These are phyloP conservation scores for Euryodendron excelsum DNA, from an alignment of 148 eudicot species.

Conservation along the genomic window DNA sequence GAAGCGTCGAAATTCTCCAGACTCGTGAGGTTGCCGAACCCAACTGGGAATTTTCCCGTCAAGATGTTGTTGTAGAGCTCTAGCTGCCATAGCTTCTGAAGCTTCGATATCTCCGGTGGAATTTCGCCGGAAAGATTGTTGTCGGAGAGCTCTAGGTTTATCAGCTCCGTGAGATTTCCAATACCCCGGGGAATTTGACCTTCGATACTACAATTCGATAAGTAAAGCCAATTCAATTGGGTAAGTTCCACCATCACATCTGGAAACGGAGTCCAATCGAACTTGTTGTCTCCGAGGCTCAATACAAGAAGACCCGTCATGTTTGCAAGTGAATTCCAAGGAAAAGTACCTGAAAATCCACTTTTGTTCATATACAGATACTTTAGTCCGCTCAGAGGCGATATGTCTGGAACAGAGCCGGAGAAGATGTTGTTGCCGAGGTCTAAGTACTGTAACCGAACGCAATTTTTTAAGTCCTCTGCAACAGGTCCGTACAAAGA, in stretches of 20 bases:
- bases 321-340: constrained; percentile 57
- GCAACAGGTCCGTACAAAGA: constrained; percentile 36
- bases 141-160: constrained; percentile 46
- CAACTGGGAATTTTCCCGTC: constrained; percentile 62
- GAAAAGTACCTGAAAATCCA: constrained; percentile 65
- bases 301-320: constrained; percentile 45
- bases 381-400: constrained; percentile 31
- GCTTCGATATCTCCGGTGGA: constrained; percentile 60
- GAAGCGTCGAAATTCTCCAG: constrained; percentile 70
- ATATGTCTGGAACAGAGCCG: constrained; percentile 58
- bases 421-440: constrained; percentile 69
- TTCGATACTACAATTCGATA: constrained; percentile 66
- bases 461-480: constrained; percentile 39
- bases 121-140: constrained; percentile 57
- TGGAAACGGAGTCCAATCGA: constrained; percentile 54
- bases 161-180: constrained; percentile 54
- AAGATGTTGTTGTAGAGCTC: constrained; percentile 58
- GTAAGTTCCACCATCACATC: constrained; percentile 26
- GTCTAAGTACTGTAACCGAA: constrained; percentile 51
- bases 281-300: constrained; percentile 72
- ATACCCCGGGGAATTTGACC: constrained; percentile 62
- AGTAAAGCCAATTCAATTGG: constrained; percentile 51
- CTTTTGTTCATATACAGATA: constrained; percentile 53
- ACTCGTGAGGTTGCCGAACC: constrained; percentile 55
- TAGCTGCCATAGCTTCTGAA: constrained; percentile 57